Base-by-base conservation (phyloP, 164 flowering plant genomes). In the Sextonia rubra region DNA sequence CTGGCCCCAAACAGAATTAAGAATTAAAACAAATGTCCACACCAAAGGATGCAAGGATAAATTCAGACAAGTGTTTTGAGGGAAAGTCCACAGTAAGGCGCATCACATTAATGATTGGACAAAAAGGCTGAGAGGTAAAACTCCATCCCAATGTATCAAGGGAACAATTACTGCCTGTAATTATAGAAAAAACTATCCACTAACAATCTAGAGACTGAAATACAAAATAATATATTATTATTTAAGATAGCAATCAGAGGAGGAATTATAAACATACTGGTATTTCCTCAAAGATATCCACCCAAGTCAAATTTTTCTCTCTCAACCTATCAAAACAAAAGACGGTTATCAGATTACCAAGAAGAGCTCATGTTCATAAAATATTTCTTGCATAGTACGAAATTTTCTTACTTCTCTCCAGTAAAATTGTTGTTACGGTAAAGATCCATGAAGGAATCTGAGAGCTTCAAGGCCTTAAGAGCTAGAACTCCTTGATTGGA, bases 391-490 rank as follows among this genome's bases (percentile, higher is more conserved):
- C 30, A 68, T 44, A 12, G 61, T 60, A 24, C n/a, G 71, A 47
- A 20, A 37, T 12, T 7, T 47, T 30, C 66, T 75, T 93, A 95
- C 99, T 93, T 91, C 82, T 95, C 99, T 75, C 98, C 99, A 11
- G 90, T 87, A 73, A 95, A 93, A 75, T 86, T 93, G 80, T 88
- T 90, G 55, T 44, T 86, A 73, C 92, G 92, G 72, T 93, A 88
- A 58, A 95, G 90, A 12, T 93, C 98, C 99, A 95, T 95, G 79
- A 95, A 95, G 52, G 98, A 87, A 84, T 95, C 98, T 63, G 99
- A 87, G 49, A 95, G 94, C 86, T 93, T 95, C 86, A 95, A 80
- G 25, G 99, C 99, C 86, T 93, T 95, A 73, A 95, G 85, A 69
- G 97, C 97, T 70, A 93, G 78, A 76, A 90, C 97, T 47, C 99